Percentiles rank a stretch among this genome's conserved stretches.
phyloP scores from a whole-genome alignment of 345 rosid species.

The Acer yangbiense region DNA sequence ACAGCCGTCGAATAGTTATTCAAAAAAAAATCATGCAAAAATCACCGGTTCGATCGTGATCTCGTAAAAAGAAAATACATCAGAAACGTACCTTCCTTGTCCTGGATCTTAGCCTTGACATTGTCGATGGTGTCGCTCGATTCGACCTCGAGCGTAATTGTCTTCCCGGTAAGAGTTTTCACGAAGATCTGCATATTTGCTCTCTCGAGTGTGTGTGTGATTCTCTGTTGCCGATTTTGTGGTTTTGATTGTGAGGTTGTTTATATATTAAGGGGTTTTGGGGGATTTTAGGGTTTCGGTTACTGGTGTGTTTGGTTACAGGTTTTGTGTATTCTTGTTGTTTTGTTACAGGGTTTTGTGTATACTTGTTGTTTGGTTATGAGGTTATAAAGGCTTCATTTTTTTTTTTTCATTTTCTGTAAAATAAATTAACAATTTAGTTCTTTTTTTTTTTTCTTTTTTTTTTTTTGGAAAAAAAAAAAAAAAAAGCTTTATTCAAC shows the following conservation, averaged over 20 bases:
- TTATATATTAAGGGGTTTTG: background rate
- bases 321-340: too few relatives aligned
- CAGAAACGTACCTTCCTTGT: conserved; percentile 57
- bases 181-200: conserved; percentile 71
- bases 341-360: too few relatives aligned
- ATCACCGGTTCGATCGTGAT: background rate
- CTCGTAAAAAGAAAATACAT: background rate
- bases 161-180: conserved; percentile 75
- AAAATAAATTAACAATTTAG: too few relatives aligned
- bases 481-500: too few relatives aligned
- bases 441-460: too few relatives aligned
- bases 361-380: too few relatives aligned
- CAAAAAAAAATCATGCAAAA: background rate
- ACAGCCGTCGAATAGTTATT: background rate
- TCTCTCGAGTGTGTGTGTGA: background rate
- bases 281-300: too few relatives aligned
- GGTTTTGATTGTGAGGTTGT: background rate
- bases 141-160: conserved; percentile 76
- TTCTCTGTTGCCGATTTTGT: background rate
- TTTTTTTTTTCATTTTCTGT: too few relatives aligned
- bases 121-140: conserved; percentile 77
- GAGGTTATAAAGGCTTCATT: too few relatives aligned
- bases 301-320: conserved; percentile 14
- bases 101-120: conserved; percentile 80
- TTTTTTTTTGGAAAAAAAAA: too few relatives aligned